Percentiles rank a stretch among this genome's conserved stretches.
Evolutionary conservation across 1,284 basidiomycete genomes (phyloP).

Genomic region (Apiotrichum montevideense): DNA sequence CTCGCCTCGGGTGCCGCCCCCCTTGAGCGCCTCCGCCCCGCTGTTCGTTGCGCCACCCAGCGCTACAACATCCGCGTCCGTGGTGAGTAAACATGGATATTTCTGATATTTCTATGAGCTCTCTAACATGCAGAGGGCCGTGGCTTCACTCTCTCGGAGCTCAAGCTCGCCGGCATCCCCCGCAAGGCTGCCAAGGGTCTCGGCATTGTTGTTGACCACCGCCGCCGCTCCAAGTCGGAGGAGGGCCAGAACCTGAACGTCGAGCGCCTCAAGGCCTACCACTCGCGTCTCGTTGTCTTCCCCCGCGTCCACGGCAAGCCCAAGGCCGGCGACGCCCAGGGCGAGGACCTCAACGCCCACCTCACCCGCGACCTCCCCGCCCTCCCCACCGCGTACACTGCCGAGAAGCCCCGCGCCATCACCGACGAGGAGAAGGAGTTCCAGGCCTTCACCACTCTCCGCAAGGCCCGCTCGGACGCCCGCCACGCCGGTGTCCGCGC

Average conservation of each 20-base stretch:
- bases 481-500: slow-evolving; percentile 85
- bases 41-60: slow-evolving; percentile 92
- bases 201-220: slow-evolving; percentile 95
- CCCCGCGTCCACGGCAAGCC: slow-evolving; percentile 92
- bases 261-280: slow-evolving; percentile 92
- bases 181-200: slow-evolving; percentile 89
- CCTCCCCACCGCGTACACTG: slow-evolving; percentile 61
- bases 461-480: slow-evolving; percentile 73
- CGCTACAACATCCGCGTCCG: slow-evolving; percentile 99
- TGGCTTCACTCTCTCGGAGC: slow-evolving; percentile 90
- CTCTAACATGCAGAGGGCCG: slow-evolving; percentile 61
- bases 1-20: slow-evolving; percentile 88
- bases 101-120: too few relatives aligned
- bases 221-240: slow-evolving; percentile 93
- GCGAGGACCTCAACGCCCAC: slow-evolving; percentile 73
- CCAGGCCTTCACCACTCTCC: slow-evolving; percentile 83
- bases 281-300: slow-evolving; percentile 72
- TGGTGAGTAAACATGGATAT: slow-evolving; percentile 26
- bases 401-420: slow-evolving; percentile 89
- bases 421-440: slow-evolving; percentile 85
- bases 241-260: slow-evolving; percentile 96
- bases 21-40: slow-evolving; percentile 85
- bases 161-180: slow-evolving; percentile 94
- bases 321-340: slow-evolving; percentile 90
- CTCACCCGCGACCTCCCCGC: slow-evolving; percentile 69